Base-by-base conservation (phyloP, 805 yeast species). In the Metschnikowia baotianmanensis region DNA sequence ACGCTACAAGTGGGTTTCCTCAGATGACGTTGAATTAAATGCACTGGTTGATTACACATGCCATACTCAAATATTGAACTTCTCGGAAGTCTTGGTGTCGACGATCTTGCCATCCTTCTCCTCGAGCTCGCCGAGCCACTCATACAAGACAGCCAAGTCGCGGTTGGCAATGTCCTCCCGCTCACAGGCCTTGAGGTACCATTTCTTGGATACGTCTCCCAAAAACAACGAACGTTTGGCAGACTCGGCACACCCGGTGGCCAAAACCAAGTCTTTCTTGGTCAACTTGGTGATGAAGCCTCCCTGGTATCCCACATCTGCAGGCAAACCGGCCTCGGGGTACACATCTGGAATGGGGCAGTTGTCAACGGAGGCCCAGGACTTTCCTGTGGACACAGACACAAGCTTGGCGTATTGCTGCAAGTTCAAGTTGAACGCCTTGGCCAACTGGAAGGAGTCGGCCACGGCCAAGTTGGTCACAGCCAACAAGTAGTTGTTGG, bases 351-450 rank as follows among this genome's bases (percentile, higher is more conserved):
- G 69, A 29, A 76, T 76, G 2, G 80, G 80, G 52, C 76, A 73
- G 55, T 76, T 76, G 52, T 72, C 77, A 22, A 70, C 76, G 3
- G 76, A 62, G 11, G 79, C 76, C 81, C 81, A 76, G 3, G 74
- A 61, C 50, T 74, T 68, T 13, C 80, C 81, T 6, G 79, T 69
- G 10, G 78, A 72, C 3, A 72, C 75, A 23, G 77, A 59, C 13
- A 76, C 76, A 40, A 76, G 62, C 35, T 72, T 69, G 21, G 78
- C 73, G 51, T 74, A 74, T 41, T 62, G 58, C 30, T 67, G 55
- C 53, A 73, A 58, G 53, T 76, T 68, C 41, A 76, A 66, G 6
- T 77, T 76, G 42, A 73, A 67, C 11, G 74, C 59, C 41, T 63
- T 63, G 18, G 81, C 81, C 44, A 76, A 60, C 43, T 72, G 77